These are phyloP conservation scores for Ramaria sp. DNA, from an alignment of 768 basidiomycete species.

Conservation along the genomic window DNA sequence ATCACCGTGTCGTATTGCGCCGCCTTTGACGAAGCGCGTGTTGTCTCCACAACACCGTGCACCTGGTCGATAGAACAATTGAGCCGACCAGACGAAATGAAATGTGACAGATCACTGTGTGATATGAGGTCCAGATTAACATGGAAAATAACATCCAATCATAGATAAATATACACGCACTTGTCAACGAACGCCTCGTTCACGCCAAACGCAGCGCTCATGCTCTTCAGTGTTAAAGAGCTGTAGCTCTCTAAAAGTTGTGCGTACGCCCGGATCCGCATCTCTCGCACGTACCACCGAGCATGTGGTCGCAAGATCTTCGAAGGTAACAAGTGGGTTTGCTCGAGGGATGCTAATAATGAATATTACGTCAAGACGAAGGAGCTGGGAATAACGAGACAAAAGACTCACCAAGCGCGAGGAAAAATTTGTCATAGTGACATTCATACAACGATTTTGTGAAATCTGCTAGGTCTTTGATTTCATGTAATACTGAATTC, in stretches of 20 bases:
- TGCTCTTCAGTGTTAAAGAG: conserved; percentile 78
- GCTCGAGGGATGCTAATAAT: conserved; percentile 70
- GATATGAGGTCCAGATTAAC: neutral
- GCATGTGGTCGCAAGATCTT: conserved; percentile 79
- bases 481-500: conserved; percentile 68
- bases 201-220: conserved; percentile 84
- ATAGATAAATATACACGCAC: conserved; percentile 31
- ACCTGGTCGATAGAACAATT: conserved; percentile 92
- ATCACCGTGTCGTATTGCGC: conserved; percentile 90
- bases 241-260: conserved; percentile 90
- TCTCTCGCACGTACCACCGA: conserved; percentile 86
- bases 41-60: conserved; percentile 88
- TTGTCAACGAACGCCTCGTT: conserved; percentile 78
- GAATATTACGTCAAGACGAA: neutral
- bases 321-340: conserved; percentile 77
- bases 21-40: conserved; percentile 62
- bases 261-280: conserved; percentile 88
- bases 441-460: conserved; percentile 85
- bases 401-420: conserved; percentile 56
- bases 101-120: conserved; percentile 74
- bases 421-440: conserved; percentile 91
- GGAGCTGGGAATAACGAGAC: neutral
- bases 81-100: conserved; percentile 80
- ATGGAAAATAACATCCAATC: neutral
- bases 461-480: conserved; percentile 73